Evolutionary conservation across 805 yeast genomes (phyloP), one percentile per base, ranked within the genome.

Genomic region (Kluyveromyces wickerhamii): DNA sequence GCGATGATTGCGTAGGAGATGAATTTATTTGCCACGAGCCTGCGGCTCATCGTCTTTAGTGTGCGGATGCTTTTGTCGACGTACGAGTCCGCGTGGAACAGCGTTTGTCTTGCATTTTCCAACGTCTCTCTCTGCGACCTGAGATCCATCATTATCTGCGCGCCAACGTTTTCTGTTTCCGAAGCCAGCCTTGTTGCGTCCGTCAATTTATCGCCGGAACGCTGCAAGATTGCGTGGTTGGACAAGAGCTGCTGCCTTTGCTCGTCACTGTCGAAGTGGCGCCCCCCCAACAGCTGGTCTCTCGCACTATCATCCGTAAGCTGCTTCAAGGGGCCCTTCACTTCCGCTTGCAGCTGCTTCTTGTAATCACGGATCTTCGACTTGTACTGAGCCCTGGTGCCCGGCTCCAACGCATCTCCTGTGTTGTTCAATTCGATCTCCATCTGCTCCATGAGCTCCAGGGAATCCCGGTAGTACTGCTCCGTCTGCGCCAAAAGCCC

Each of bases 121-220:
- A 92, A 73, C 52, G 94, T 96, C 51, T 92, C 98, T 39, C 98
- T 69, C 63, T 92, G 98, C 17, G 95, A 79, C 41, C 96, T 71
- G 45, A 92, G 65, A 54, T 89, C 95, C 48, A 77, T 77, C 62
- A 92, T 70, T 34, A 92, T 92, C 44, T 82, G 80, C 10, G 96
- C 85, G 2, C 98, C 98, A 34, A 92, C 77, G 21, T 70, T 69
- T 59, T 92, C 98, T 0, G 98, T 87, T 48, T 92, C 98, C 34
- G 82, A 66, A 5, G 97, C 98, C 3, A 87, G 68, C 46, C 96
- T 70, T 43, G 89, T 94, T 14, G 92, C 80, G 30, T 92, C 96
- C 40, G 80, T 71, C 31, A 92, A 67, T 47, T 95, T 71, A 42
- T 88, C 89, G 2, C 86, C 72, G 1, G 94, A 74, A 44, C 92